Base-by-base conservation (phyloP, 2,329 filamentous ascomycete genomes). In the Aspergillus eucalypticola region DNA sequence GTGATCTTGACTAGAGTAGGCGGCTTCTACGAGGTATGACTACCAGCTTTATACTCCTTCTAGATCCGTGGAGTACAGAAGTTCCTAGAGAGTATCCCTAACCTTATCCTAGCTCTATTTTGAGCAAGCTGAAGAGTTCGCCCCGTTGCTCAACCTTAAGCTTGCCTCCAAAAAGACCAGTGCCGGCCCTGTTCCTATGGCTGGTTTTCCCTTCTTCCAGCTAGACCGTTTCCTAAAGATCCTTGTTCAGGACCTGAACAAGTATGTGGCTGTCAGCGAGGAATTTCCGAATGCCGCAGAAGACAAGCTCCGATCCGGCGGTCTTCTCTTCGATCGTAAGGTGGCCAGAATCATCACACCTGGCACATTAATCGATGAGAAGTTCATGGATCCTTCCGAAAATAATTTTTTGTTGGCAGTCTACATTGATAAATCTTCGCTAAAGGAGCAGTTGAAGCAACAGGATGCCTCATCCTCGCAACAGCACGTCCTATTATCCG, bases 301-400 rank as follows among this genome's bases (percentile, higher is more conserved):
- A 3, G 86, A 86, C 58, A 91, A 86, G 75, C 79, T 89, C 65
- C 94, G 89, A 72, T 84, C 87, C 19, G 91, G 91, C 13, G 92
- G 91, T 3, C 79, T 94, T 64, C 82, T 94, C 81, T 96, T 95
- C 74, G 90, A 96, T 73, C 89, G 95, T 25, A 88, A 83, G 67
- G 92, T 99, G 13, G 86, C 91, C 17, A 88, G 95, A 59, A 89
- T 99, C 67, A 87, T 99, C 71, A 98, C 95, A 0, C 92, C 95
- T 1, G 95, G 95, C 19, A 99, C 95, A 1, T 81, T 99, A 56
- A 96, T 99, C 66, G 95, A 99, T 75, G 95, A 99, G 77, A 93
- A 92, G 69, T 99, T 98, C 75, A 92, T 99, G 82, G 91, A 98
- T 73, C 91, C 92, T 1, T 94, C 90, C 72, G 88, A 91, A 69